Base-by-base conservation (phyloP, 2,329 filamentous ascomycete genomes). In the Trichophyton mentagrophytes region DNA sequence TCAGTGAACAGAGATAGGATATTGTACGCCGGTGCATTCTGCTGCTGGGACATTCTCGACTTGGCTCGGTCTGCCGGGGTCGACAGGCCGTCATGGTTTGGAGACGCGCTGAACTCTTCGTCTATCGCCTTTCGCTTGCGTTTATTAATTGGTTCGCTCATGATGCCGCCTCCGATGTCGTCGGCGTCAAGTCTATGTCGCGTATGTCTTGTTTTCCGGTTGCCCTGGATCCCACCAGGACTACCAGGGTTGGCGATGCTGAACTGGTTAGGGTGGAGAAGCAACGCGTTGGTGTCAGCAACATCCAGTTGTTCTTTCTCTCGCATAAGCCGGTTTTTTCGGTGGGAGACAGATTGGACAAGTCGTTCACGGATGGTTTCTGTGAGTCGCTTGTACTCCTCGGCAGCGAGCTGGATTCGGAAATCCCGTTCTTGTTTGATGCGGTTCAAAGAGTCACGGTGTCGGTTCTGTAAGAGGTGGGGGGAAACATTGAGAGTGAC, bases 301-400 rank as follows among this genome's bases (percentile, higher is more conserved):
- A 86, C 81, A 65, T 86, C 84, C 25, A 86, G 74, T 68, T 85
- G 83, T 66, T 86, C 84, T 69, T 86, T 86, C 67, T 86, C 84
- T 62, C 81, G 80, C 72, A 83, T 78, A 61, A 86, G 72, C 44
- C 80, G 76, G 61, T 78, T 75, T 58, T 81, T 78, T 65, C 82
- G 83, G 66, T 80, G 78, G 27, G 79, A 79, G 59, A 86, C 77
- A 46, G 75, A 79, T 64, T 82, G 77, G 47, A 82, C 78, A 44
- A 86, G 75, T 53, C 84, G 81, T 67, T 85, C 82, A 58, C 84
- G 82, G 49, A 86, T 76, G 8, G 82, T 85, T 42, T 74, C 74
- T 3, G 80, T 77, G 20, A 86, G 76, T 47, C 81, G 77, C 58
- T 80, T 79, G 71, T 82, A 82, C 70, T 86, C 84, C 70, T 85